Evolutionary conservation across 768 basidiomycete genomes (phyloP).

Genomic region (Tylopilus sp.): DNA sequence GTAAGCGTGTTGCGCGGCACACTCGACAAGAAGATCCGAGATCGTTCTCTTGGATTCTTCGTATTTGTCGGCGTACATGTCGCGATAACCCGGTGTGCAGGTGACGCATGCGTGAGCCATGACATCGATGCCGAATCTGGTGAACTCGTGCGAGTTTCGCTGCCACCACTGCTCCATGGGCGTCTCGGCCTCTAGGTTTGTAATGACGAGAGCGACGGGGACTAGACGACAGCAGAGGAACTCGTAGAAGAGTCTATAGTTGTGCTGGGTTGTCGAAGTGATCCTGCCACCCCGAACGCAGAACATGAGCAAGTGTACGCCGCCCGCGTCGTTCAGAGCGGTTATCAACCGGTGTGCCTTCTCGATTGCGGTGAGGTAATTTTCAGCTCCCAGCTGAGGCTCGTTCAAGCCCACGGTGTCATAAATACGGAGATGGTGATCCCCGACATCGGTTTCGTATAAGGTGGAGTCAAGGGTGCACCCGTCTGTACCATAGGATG

Average conservation of each 20-base stretch:
- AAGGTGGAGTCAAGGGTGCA: constrained; percentile 34
- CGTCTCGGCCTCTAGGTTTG: constrained; percentile 35
- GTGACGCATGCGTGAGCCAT: constrained; percentile 31
- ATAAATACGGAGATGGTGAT: constrained; percentile 21
- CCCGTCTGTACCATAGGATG: constrained; percentile 33
- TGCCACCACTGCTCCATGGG: constrained; percentile 35
- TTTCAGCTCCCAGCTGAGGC: constrained; percentile 20
- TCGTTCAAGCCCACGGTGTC: constrained; percentile 34
- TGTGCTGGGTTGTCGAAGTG: constrained; percentile 32
- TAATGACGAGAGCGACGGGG: constrained; percentile 38
- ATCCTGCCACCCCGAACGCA: constrained; percentile 37
- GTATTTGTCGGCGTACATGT: constrained; percentile 35
- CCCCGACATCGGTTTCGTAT: constrained; percentile 16
- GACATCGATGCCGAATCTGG: constrained; percentile 18
- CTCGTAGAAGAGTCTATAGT: constrained; percentile 37
- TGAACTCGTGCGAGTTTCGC: constrained; percentile 26
- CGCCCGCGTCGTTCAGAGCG: constrained; percentile 25
- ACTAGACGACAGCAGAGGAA: constrained; percentile 37
- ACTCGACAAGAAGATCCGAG: constrained; percentile 22
- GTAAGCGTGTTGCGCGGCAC: constrained; percentile 22
- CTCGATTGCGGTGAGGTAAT: constrained; percentile 26
- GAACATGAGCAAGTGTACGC: constrained; percentile 38
- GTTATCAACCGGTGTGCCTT: constrained; percentile 31
- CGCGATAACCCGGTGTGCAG: constrained; percentile 28
- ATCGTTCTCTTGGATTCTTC: constrained; percentile 31